Percentiles rank a stretch among this genome's conserved stretches.
phyloP scores from a whole-genome alignment of 495 filamentous ascomycete species.

The Cladorrhinum samala region DNA sequence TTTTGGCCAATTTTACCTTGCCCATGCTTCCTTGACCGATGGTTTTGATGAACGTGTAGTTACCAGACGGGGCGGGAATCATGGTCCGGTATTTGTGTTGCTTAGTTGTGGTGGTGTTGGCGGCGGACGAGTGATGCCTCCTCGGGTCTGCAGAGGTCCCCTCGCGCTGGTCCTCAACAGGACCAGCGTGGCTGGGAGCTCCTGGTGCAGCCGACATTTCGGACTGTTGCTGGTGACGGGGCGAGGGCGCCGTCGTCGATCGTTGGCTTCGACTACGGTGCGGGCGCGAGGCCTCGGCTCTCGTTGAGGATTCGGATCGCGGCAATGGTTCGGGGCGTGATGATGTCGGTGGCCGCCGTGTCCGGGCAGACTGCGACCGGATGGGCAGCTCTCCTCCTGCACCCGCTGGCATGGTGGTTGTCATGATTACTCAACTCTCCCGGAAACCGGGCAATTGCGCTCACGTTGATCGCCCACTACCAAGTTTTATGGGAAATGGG shows the following conservation, averaged over 20 bases:
- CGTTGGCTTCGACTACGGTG: conserved; percentile 39
- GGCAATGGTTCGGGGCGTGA: conserved; percentile 26
- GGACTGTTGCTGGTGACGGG: conserved; percentile 21
- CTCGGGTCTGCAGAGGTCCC: conserved; percentile 36
- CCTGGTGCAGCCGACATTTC: conserved; percentile 50
- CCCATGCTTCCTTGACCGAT: conserved; percentile 98
- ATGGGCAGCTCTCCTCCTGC: conserved; percentile 28
- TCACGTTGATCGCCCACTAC: neutral
- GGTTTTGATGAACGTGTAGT: conserved; percentile 93
- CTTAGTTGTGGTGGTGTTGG: neutral
- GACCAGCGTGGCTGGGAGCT: conserved; percentile 41
- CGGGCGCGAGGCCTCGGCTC: conserved; percentile 38
- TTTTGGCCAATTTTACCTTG: conserved; percentile 84
- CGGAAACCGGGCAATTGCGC: neutral
- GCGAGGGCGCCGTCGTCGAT: conserved; percentile 16
- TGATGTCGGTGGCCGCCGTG: conserved; percentile 27
- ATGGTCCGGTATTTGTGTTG: conserved; percentile 67
- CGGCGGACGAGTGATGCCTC: conserved; percentile 33
- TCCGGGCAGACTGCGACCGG: conserved; percentile 31
- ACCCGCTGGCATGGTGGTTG: conserved; percentile 21
- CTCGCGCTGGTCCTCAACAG: conserved; percentile 39
- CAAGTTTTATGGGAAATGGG: neutral
- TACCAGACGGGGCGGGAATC: conserved; percentile 73
- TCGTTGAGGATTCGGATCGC: conserved; percentile 27
- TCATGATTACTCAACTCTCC: conserved; percentile 15